phyloP scores from a whole-genome alignment of 2,329 filamentous ascomycete genomes.

The Sporothrix protearum region DNA sequence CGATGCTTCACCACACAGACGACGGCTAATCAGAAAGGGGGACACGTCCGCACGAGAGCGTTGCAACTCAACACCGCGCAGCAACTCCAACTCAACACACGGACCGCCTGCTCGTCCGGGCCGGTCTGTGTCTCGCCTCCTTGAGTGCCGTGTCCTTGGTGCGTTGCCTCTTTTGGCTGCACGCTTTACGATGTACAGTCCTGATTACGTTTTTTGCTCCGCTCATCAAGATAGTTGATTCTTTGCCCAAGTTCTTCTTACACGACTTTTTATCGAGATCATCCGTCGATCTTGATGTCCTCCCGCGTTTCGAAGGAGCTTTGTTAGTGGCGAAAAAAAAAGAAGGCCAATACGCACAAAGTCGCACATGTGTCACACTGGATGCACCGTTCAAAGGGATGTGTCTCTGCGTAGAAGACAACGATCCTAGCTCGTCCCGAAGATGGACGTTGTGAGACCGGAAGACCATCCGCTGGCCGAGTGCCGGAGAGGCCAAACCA shows the following conservation, averaged over 20 bases:
- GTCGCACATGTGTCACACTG: too few relatives aligned
- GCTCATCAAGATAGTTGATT: background rate
- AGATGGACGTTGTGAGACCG: background rate
- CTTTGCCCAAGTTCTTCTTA: too few relatives aligned
- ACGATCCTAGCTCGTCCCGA: background rate
- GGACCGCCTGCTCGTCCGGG: constrained; percentile 9
- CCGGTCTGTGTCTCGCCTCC: background rate
- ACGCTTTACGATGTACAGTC: background rate
- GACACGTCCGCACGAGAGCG: background rate
- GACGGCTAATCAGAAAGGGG: background rate
- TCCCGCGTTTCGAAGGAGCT: background rate
- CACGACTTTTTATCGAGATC: constrained; percentile 3
- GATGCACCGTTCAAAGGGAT: background rate
- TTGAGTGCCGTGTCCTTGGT: background rate
- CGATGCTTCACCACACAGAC: background rate
- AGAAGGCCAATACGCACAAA: background rate
- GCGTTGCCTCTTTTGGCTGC: background rate
- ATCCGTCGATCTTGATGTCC: background rate
- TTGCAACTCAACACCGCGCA: background rate
- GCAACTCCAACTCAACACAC: background rate
- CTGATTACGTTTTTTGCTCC: background rate
- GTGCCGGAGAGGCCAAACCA: background rate
- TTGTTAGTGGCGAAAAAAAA: background rate
- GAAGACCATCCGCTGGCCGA: constrained; percentile 8
- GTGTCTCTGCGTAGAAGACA: background rate